Evolutionary conservation across 2,329 filamentous ascomycete genomes (phyloP).

Genomic region (Colletotrichum paranaense): DNA sequence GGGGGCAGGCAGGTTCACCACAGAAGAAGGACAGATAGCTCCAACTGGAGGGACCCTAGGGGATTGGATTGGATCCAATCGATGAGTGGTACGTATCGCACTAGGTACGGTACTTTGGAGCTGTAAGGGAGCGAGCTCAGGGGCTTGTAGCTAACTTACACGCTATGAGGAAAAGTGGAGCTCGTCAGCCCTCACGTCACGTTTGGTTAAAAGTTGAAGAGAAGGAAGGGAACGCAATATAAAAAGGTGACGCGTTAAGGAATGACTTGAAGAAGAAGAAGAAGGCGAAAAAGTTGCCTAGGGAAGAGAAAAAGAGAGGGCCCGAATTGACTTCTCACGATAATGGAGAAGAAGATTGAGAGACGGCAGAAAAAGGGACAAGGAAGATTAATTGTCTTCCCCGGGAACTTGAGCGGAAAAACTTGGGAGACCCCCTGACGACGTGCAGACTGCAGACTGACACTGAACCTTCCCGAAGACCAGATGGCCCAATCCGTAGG

Average conservation of each 20-base stretch:
- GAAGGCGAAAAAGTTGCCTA: background rate
- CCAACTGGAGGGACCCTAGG: conserved; percentile 14
- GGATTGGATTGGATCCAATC: background rate
- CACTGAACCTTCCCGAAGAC: conserved; percentile 29
- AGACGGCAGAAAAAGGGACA: background rate
- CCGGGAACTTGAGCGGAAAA: conserved; percentile 20
- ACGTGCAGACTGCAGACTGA: conserved; percentile 11
- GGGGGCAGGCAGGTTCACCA: conserved; percentile 4
- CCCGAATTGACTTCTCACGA: conserved; percentile 1
- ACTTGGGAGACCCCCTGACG: conserved; percentile 22
- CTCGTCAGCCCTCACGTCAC: conserved; percentile 25
- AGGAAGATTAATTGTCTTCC: conserved; percentile 9
- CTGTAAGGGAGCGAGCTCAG: conserved; percentile 29
- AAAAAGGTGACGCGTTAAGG: conserved; percentile 17
- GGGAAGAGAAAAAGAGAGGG: background rate
- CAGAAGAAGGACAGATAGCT: conserved; percentile 35
- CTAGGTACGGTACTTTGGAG: background rate
- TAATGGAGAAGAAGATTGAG: conserved; percentile 2
- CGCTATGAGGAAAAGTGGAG: conserved; percentile 24
- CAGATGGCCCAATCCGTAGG: background rate
- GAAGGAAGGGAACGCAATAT: conserved; percentile 32
- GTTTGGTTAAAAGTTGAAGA: conserved; percentile 29
- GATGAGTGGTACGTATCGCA: conserved; percentile 29
- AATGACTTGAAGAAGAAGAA: conserved; percentile 28
- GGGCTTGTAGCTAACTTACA: conserved; percentile 33